Evolutionary conservation across 2,329 filamentous ascomycete genomes (phyloP).

Genomic region (Fusarium clavum): DNA sequence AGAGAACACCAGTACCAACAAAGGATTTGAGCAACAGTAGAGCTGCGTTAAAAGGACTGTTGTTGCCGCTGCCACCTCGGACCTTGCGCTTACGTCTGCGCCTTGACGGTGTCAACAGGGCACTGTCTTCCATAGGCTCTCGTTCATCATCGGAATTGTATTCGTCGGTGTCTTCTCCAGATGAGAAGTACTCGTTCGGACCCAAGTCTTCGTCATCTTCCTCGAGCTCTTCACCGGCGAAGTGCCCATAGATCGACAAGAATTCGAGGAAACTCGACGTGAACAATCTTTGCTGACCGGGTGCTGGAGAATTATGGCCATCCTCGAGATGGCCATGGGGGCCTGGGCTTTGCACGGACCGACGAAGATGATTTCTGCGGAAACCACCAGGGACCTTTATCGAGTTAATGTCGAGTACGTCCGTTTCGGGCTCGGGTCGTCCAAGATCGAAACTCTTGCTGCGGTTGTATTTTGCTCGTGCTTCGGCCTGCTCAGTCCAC

Average conservation of each 20-base stretch:
- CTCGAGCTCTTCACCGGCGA: constrained; percentile 95
- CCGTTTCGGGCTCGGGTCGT: constrained; percentile 81
- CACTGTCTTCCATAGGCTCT: constrained; percentile 88
- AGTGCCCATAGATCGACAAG: constrained; percentile 93
- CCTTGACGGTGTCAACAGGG: constrained; percentile 80
- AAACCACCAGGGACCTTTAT: constrained; percentile 97
- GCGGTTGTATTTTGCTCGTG: constrained; percentile 74
- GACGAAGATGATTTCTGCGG: constrained; percentile 86
- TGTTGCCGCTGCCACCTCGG: constrained; percentile 78
- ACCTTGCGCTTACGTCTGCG: constrained; percentile 81
- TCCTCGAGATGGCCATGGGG: constrained; percentile 50
- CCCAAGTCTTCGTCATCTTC: constrained; percentile 92
- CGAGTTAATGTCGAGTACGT: constrained; percentile 84
- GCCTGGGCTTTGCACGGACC: constrained; percentile 74
- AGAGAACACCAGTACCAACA: constrained; percentile 94
- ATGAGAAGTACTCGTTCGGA: constrained; percentile 92
- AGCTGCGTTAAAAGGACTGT: constrained; percentile 81
- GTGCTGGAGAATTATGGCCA: constrained; percentile 50
- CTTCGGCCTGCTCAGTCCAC: constrained; percentile 91
- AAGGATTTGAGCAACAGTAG: constrained; percentile 95
- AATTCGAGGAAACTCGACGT: constrained; percentile 98
- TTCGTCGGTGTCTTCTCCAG: constrained; percentile 75
- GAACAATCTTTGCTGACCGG: constrained; percentile 68
- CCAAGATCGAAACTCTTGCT: constrained; percentile 89
- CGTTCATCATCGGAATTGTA: constrained; percentile 72